Percentiles rank a stretch among this genome's conserved stretches.
phyloP scores from a whole-genome alignment of 805 yeast species.

The Lachancea lanzarotensis region DNA sequence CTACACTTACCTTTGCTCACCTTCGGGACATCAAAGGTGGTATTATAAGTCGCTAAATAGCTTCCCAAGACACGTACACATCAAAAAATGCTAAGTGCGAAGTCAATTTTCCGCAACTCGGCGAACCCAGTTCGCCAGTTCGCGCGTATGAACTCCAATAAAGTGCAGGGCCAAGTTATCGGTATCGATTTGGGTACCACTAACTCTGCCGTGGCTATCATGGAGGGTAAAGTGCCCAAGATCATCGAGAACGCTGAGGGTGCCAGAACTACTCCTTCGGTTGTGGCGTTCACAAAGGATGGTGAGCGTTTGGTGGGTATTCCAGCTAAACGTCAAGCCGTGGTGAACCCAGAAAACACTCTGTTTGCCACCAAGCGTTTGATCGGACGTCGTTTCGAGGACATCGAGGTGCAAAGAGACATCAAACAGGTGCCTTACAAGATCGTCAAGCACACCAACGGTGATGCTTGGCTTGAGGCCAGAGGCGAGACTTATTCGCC shows the following conservation, averaged over 20 bases:
- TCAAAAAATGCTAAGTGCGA: slow-evolving; percentile 7
- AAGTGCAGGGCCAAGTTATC: slow-evolving; percentile 44
- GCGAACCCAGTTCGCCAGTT: slow-evolving; percentile 13
- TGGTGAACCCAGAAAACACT: slow-evolving; percentile 89
- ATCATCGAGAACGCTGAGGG: slow-evolving; percentile 82
- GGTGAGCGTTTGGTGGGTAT: slow-evolving; percentile 91
- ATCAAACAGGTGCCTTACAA: slow-evolving; percentile 82
- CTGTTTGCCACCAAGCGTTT: slow-evolving; percentile 91
- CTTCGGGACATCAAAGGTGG: no score
- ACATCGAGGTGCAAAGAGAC: slow-evolving; percentile 86
- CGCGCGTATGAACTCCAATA: slow-evolving; percentile 32
- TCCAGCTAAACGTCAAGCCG: slow-evolving; percentile 94
- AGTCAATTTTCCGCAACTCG: slow-evolving; percentile 9
- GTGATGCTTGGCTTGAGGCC: slow-evolving; percentile 95
- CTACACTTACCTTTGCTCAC: no score
- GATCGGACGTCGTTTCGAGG: slow-evolving; percentile 89
- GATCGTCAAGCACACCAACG: slow-evolving; percentile 83
- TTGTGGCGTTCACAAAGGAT: slow-evolving; percentile 88
- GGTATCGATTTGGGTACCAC: slow-evolving; percentile 88
- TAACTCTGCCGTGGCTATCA: slow-evolving; percentile 79
- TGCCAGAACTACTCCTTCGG: slow-evolving; percentile 84
- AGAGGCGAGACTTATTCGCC: slow-evolving; percentile 87
- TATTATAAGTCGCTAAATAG: neutral
- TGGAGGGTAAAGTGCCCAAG: slow-evolving; percentile 61
- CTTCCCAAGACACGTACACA: neutral